phyloP scores from a whole-genome alignment of 2,329 filamentous ascomycete genomes.

The Mycocentrospora acerina region DNA sequence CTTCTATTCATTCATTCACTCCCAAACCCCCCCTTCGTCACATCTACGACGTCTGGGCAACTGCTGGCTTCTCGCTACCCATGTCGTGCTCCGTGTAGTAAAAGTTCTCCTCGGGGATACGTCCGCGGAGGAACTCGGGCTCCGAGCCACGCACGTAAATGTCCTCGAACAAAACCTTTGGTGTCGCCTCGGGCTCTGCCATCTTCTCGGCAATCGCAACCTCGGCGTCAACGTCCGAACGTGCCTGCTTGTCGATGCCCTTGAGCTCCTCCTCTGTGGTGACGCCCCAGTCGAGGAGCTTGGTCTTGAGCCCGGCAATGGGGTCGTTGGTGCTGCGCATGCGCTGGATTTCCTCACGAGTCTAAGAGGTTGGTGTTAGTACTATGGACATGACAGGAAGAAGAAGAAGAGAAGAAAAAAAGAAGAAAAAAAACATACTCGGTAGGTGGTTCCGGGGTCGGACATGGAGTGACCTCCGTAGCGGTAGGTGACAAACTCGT shows the following conservation, averaged over 20 bases:
- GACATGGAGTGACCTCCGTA: slow-evolving; percentile 99
- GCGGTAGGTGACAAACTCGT: slow-evolving; percentile 99
- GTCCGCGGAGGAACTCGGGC: slow-evolving; percentile 83
- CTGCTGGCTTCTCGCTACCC: slow-evolving; percentile 34
- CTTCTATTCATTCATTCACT: slow-evolving; percentile 3
- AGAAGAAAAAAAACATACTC: no score
- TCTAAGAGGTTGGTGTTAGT: slow-evolving; percentile 48
- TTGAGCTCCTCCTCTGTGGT: slow-evolving; percentile 94
- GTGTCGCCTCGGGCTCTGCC: slow-evolving; percentile 73
- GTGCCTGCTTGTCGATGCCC: slow-evolving; percentile 90
- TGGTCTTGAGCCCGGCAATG: slow-evolving; percentile 96
- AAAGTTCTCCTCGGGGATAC: slow-evolving; percentile 89
- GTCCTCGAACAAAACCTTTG: slow-evolving; percentile 90
- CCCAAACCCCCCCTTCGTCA: slow-evolving; percentile 1
- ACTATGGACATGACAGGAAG: no score
- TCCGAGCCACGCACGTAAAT: slow-evolving; percentile 90
- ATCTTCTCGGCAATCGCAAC: slow-evolving; percentile 89
- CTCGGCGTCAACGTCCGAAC: slow-evolving; percentile 81
- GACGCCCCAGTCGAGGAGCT: slow-evolving; percentile 94
- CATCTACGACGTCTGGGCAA: slow-evolving; percentile 35
- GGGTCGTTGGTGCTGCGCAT: slow-evolving; percentile 99
- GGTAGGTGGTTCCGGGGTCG: slow-evolving; percentile 98
- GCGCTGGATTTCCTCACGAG: slow-evolving; percentile 98
- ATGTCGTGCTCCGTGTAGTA: slow-evolving; percentile 60
- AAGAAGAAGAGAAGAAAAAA: no score